A percentile compares a stretch with the other conserved stretches of the same genome.
Evolutionary conservation across 2,329 filamentous ascomycete species (phyloP).

Genomic region (Chrysosporium queenslandicum): DNA sequence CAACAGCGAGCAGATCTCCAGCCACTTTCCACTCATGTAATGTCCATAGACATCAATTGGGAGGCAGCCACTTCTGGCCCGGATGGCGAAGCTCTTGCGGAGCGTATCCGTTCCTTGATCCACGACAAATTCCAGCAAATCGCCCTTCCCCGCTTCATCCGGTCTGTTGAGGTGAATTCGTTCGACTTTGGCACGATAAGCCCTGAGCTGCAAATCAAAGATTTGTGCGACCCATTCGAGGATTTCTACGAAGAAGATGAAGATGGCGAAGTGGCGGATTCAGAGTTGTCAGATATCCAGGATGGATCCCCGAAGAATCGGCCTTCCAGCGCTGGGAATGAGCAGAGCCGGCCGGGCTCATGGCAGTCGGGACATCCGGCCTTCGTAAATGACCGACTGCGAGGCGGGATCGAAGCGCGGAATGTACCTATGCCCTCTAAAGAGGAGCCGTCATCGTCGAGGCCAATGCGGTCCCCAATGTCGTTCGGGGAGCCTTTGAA

Average conservation of each 20-base stretch:
- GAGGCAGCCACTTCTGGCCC: conserved; percentile 79
- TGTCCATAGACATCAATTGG: conserved; percentile 99
- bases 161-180: conserved; percentile 84
- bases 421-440: conserved; percentile 25
- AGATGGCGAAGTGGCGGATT: conserved; percentile 42
- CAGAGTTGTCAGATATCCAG: conserved; percentile 28
- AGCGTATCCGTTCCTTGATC: conserved; percentile 82
- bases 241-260: conserved; percentile 85
- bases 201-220: conserved; percentile 83
- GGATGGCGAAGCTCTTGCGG: conserved; percentile 74
- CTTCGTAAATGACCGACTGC: conserved; percentile 14
- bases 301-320: conserved; percentile 21
- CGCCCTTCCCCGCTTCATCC: conserved; percentile 86
- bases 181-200: conserved; percentile 83
- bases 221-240: conserved; percentile 87
- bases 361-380: conserved; percentile 13
- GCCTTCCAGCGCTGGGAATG: background rate
- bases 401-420: conserved; percentile 25
- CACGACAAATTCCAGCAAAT: conserved; percentile 93
- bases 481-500: conserved; percentile 32
- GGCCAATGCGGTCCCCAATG: conserved; percentile 29
- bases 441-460: conserved; percentile 23
- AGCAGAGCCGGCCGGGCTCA: conserved; percentile 4
- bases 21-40: conserved; percentile 42
- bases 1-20: too few relatives aligned